Evolutionary conservation across 1,284 basidiomycete genomes (phyloP), one percentile per base, ranked within the genome.

Genomic region (Phellopilus nigrolimitatus): DNA sequence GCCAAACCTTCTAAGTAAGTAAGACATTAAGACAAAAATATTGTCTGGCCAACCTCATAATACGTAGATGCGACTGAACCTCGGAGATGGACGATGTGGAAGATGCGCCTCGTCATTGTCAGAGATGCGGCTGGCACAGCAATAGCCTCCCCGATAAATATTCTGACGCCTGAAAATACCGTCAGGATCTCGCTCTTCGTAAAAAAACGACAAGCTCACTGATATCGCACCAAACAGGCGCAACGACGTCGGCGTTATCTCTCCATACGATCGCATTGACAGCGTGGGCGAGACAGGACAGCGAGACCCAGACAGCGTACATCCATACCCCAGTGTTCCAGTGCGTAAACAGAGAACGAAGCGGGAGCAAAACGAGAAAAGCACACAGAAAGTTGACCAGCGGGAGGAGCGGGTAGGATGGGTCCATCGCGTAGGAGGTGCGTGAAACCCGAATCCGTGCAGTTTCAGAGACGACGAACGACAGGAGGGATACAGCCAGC

Each of bases 261-360:
- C 67, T 62, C 85, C 85, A 89, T 0, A 83, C 62, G 10, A 84
- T 61, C 1, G 76, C 70, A 61, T 88, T 81, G 33, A 82, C 62
- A 30, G 73, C 69, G 9, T 66, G 57, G 24, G 73, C 66, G 0
- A 85, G 47, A 54, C 75, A 76, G 0, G 64, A 66, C 2, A 78
- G 5, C 0, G 73, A 63, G 0, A 73, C 64, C 84, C 84, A 88
- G 1, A 75, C 40, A 60, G 85, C 79, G 59, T 73, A 75, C 13
- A 73, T 60, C 53, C 80, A 74, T 0, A 80, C 84, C 0, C 76
- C 79, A 0, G 73, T 68, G 55, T 86, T 87, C 60, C 78, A 73
- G 2, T 78, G 73, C 49, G 71, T 67, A 34, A 73, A 62, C 57
- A 82, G 79, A 72, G 77, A 78, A 12, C 73, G 68, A 0, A 76